Conservation (phyloP, 1,284 basidiomycete species). For the Cutaneotrichosporon cutaneum region DNA sequence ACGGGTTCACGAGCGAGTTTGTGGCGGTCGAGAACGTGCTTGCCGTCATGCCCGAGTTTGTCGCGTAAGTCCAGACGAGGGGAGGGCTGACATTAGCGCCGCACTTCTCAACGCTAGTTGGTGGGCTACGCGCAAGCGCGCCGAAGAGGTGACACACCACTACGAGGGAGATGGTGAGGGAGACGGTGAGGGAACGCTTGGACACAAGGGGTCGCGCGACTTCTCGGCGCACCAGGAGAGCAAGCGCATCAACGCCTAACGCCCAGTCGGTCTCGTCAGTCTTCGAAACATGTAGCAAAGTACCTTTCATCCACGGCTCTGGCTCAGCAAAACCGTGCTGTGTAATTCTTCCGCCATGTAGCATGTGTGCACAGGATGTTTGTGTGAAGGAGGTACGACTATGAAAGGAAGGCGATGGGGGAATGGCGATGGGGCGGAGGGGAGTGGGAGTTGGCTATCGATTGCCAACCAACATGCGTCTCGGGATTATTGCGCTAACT, state of each 20-base stretch:
- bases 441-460: too few relatives aligned
- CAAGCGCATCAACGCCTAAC: not conserved
- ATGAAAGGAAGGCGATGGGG: too few relatives aligned
- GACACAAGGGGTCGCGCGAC: not conserved
- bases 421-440: too few relatives aligned
- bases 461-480: not conserved
- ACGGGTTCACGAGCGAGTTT: slow-evolving; percentile 22
- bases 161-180: not conserved
- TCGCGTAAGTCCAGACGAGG: slow-evolving; percentile 16
- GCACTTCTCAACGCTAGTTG: slow-evolving; percentile 14
- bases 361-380: not conserved
- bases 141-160: not conserved
- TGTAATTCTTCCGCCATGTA: not conserved
- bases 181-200: not conserved
- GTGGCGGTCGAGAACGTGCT: slow-evolving; percentile 23
- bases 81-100: slow-evolving; percentile 3
- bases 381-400: too few relatives aligned
- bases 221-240: not conserved
- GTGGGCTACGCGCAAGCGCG: slow-evolving; percentile 9
- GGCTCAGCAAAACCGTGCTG: not conserved
- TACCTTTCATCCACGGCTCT: not conserved
- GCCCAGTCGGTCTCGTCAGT: not conserved
- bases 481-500: not conserved
- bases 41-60: slow-evolving; percentile 23
- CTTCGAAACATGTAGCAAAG: not conserved